These are phyloP conservation scores for Neopestalotiopsis clavispora DNA, from an alignment of 2,329 filamentous ascomycete genomes.

Conservation along the genomic window DNA sequence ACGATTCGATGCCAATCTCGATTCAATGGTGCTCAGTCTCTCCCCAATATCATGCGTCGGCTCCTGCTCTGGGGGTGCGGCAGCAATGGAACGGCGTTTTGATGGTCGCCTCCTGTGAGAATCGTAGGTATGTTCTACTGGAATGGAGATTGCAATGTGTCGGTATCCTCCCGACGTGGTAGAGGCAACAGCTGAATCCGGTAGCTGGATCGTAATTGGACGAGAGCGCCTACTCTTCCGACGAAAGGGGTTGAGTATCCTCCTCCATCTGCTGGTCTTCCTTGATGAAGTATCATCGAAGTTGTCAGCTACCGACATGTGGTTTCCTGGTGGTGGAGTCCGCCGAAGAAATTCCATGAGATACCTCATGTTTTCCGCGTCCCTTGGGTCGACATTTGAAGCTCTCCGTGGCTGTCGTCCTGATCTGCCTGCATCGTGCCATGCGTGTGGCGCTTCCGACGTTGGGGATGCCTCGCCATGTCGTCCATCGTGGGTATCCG, in stretches of 20 bases:
- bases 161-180: conserved; percentile 57
- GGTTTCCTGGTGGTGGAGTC: conserved; percentile 53
- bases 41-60: conserved; percentile 25
- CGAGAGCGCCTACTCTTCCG: conserved; percentile 37
- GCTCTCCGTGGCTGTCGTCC: background rate
- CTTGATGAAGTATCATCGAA: conserved; percentile 18
- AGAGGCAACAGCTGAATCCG: conserved; percentile 60
- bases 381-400: background rate
- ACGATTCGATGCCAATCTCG: conserved; percentile 23
- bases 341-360: conserved; percentile 56
- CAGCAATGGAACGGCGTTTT: background rate
- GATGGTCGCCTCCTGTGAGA: background rate
- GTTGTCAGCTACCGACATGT: conserved; percentile 50
- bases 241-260: conserved; percentile 45
- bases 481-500: background rate
- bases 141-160: conserved; percentile 67
- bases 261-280: conserved; percentile 40
- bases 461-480: background rate
- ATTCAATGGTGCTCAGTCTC: conserved; percentile 23
- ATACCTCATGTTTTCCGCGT: conserved; percentile 20
- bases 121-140: conserved; percentile 53
- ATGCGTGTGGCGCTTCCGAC: background rate
- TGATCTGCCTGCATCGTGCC: background rate
- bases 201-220: conserved; percentile 45
- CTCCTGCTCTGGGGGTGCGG: conserved; percentile 22